phyloP scores from a whole-genome alignment of 2,329 filamentous ascomycete species.

The Tolypocladium ovalisporum region DNA sequence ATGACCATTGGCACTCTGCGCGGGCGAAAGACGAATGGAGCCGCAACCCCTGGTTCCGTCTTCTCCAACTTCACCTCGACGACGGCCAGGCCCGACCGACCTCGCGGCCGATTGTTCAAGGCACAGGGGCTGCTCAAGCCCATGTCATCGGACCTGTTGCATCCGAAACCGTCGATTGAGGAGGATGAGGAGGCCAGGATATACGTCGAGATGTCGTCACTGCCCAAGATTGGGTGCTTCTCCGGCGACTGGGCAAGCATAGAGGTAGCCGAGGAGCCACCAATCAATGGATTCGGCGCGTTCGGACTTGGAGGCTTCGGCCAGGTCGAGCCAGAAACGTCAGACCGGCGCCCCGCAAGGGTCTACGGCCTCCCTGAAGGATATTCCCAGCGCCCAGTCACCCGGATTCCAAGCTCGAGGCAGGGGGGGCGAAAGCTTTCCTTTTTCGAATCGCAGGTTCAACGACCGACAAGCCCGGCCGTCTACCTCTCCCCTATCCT shows the following conservation, averaged over 20 bases:
- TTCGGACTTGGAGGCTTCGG: slow-evolving; percentile 58
- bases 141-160: slow-evolving; percentile 68
- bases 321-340: slow-evolving; percentile 41
- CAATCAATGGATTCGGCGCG: slow-evolving; percentile 51
- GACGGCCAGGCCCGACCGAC: slow-evolving; percentile 63
- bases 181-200: slow-evolving; percentile 86
- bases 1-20: slow-evolving; percentile 53
- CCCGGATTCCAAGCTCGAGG: slow-evolving; percentile 46
- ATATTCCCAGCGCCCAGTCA: slow-evolving; percentile 49
- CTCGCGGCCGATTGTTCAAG: slow-evolving; percentile 72
- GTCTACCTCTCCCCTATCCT: slow-evolving; percentile 78
- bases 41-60: slow-evolving; percentile 75
- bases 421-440: slow-evolving; percentile 42
- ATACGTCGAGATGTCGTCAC: slow-evolving; percentile 77
- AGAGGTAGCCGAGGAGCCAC: slow-evolving; percentile 66
- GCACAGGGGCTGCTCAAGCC: slow-evolving; percentile 62
- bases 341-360: slow-evolving; percentile 70
- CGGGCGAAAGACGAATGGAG: slow-evolving; percentile 56
- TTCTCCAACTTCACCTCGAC: slow-evolving; percentile 81
- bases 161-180: slow-evolving; percentile 64
- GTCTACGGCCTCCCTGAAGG: slow-evolving; percentile 82
- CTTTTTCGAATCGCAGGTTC: slow-evolving; percentile 59
- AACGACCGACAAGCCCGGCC: slow-evolving; percentile 43
- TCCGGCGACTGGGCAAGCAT: slow-evolving; percentile 94
- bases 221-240: slow-evolving; percentile 89